Evolutionary conservation across 768 basidiomycete species (phyloP).

Genomic region (Harrya chromipes): DNA sequence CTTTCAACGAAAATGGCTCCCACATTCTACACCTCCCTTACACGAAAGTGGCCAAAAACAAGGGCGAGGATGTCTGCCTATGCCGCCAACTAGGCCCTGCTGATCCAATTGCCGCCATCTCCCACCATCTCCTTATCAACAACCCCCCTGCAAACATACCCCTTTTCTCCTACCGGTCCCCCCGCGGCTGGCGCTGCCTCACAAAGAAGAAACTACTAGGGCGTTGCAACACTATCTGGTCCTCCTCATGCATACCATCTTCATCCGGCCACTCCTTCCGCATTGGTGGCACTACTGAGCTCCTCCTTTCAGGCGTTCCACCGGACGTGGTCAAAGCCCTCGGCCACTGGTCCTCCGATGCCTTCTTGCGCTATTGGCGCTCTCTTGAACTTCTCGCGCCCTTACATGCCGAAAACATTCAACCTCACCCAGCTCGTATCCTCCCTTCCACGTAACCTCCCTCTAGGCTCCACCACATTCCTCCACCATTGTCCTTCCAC

Average conservation of each 20-base stretch:
- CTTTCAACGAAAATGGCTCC: background rate
- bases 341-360: conserved; percentile 33
- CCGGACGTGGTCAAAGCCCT: conserved; percentile 30
- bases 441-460: no score
- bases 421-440: no score
- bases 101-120: conserved; percentile 17
- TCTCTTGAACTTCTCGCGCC: background rate
- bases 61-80: conserved; percentile 34
- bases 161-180: background rate
- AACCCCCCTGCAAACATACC: background rate
- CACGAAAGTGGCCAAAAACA: conserved; percentile 9
- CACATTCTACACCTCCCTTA: conserved; percentile 2
- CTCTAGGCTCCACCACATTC: no score
- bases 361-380: conserved; percentile 36
- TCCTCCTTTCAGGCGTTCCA: conserved; percentile 28
- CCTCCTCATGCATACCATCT: background rate
- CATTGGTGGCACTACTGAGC: conserved; percentile 34
- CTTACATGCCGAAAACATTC: background rate
- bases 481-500: no score
- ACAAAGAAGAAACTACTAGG: conserved; percentile 17
- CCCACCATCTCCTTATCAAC: conserved; percentile 9
- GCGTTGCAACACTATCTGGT: conserved; percentile 31
- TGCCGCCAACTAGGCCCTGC: conserved; percentile 23
- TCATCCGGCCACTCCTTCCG: conserved; percentile 32
- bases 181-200: conserved; percentile 8